Conservation (phyloP, 208 protist genomes). For the Strigomonas culicis region DNA sequence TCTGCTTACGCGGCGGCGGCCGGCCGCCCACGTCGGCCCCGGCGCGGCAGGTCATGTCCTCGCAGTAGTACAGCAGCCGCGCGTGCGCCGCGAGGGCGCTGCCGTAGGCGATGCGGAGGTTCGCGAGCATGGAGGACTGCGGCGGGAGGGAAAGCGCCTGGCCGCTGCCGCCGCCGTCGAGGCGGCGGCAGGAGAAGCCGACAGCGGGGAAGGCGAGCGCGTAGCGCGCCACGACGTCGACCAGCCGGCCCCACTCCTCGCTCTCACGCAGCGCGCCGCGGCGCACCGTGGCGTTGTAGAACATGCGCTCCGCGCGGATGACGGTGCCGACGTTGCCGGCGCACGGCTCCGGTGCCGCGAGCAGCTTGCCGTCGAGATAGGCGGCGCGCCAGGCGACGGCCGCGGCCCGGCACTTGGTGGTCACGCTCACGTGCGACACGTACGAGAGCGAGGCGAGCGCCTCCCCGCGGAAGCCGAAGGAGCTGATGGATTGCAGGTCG, state of each 20-base stretch:
- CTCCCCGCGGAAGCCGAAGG: slow-evolving; percentile 93
- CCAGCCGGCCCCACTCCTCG: slow-evolving; percentile 93
- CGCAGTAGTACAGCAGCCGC: slow-evolving; percentile 46
- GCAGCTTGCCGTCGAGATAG: slow-evolving; percentile 93
- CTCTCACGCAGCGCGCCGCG: slow-evolving; percentile 64
- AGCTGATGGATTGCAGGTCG: slow-evolving; percentile 78
- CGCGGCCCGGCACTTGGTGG: slow-evolving; percentile 36
- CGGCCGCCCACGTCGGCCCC: background rate
- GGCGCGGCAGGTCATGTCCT: background rate
- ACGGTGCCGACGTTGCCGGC: slow-evolving; percentile 83
- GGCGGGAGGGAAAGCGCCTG: slow-evolving; percentile 44
- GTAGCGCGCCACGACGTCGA: slow-evolving; percentile 90
- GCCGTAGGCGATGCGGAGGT: slow-evolving; percentile 71
- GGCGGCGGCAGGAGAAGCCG: slow-evolving; percentile 62
- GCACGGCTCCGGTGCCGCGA: slow-evolving; percentile 60
- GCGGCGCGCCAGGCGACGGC: slow-evolving; percentile 46
- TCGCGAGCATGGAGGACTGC: slow-evolving; percentile 56
- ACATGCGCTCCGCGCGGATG: slow-evolving; percentile 87
- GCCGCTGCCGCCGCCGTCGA: slow-evolving; percentile 18
- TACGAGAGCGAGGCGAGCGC: slow-evolving; percentile 87
- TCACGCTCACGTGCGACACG: slow-evolving; percentile 71
- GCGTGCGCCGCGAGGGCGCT: slow-evolving; percentile 45
- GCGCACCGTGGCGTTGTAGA: slow-evolving; percentile 82
- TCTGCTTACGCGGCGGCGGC: background rate
- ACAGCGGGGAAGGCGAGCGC: slow-evolving; percentile 75